A percentile compares a stretch with the other conserved stretches of the same genome.
phyloP scores from a whole-genome alignment of 352 stramenopile species.

The Globisporangium perplexum region DNA sequence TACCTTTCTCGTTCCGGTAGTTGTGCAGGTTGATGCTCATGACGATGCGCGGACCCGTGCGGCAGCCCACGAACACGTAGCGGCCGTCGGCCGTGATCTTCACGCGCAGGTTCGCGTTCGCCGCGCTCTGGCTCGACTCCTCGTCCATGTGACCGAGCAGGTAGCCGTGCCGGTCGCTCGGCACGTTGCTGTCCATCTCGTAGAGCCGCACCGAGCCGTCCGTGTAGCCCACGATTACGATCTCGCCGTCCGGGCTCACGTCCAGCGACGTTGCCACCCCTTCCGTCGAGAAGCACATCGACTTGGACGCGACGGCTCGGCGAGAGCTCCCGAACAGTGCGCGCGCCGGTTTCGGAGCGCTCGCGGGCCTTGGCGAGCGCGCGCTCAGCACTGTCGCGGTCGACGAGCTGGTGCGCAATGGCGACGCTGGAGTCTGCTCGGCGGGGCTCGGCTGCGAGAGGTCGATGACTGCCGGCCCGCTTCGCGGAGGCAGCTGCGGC shows the following conservation, averaged over 20 bases:
- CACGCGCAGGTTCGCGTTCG: conserved; percentile 50
- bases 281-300: conserved; percentile 78
- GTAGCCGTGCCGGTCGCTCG: conserved; percentile 76
- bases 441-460: conserved; percentile 13
- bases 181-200: conserved; percentile 81
- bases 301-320: conserved; percentile 46
- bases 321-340: conserved; percentile 38
- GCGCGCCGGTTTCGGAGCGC: conserved; percentile 41
- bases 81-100: conserved; percentile 75
- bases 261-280: conserved; percentile 68
- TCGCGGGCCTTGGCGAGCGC: conserved; percentile 11
- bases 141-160: conserved; percentile 78
- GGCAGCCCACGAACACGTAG: conserved; percentile 81
- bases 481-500: conserved; percentile 14
- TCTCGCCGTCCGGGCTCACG: conserved; percentile 71
- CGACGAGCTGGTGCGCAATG: conserved; percentile 24
- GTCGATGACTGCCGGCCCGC: conserved; percentile 27
- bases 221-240: conserved; percentile 76
- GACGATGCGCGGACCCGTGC: conserved; percentile 53
- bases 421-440: conserved; percentile 23
- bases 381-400: background rate
- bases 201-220: conserved; percentile 76
- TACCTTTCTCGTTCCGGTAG: conserved; percentile 81
- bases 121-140: conserved; percentile 46
- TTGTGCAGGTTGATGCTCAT: conserved; percentile 82